These are phyloP conservation scores for Dovyalis caffra DNA, from an alignment of 345 rosid genomes.

Conservation along the genomic window DNA sequence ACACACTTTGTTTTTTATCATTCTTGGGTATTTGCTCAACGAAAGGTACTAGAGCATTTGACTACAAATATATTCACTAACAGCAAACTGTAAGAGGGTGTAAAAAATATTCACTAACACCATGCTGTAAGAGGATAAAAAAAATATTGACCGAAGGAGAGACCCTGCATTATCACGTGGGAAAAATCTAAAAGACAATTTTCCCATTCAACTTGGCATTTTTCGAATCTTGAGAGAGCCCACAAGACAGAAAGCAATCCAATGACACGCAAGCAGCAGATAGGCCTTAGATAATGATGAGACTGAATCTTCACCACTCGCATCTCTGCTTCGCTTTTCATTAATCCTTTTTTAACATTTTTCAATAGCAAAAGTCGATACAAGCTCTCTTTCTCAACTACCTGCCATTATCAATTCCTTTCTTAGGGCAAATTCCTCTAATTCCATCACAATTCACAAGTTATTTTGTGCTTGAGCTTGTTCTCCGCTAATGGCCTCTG, in stretches of 20 bases:
- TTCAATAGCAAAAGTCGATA: not conserved
- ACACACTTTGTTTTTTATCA: not conserved
- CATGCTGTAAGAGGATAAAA: not conserved
- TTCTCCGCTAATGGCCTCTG: conserved; percentile 8
- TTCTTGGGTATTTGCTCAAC: too few relatives aligned
- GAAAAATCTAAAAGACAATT: not conserved
- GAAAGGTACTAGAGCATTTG: not conserved
- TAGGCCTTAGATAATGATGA: conserved; percentile 6
- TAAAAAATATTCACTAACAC: too few relatives aligned
- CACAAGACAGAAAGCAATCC: conserved; percentile 5
- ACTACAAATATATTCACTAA: too few relatives aligned
- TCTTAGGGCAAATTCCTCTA: not conserved
- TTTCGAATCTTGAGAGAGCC: not conserved
- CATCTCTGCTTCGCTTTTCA: not conserved
- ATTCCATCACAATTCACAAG: not conserved
- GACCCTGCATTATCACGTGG: not conserved
- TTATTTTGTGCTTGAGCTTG: not conserved
- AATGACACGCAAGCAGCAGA: conserved; percentile 2
- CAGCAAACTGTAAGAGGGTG: too few relatives aligned
- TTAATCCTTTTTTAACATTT: not conserved
- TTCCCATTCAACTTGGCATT: not conserved
- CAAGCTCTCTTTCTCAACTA: not conserved
- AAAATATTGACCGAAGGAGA: not conserved
- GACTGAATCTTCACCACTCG: conserved; percentile 15
- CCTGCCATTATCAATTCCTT: not conserved